Base-by-base conservation (phyloP, 139 green algal species). In the Microglena sp. region DNA sequence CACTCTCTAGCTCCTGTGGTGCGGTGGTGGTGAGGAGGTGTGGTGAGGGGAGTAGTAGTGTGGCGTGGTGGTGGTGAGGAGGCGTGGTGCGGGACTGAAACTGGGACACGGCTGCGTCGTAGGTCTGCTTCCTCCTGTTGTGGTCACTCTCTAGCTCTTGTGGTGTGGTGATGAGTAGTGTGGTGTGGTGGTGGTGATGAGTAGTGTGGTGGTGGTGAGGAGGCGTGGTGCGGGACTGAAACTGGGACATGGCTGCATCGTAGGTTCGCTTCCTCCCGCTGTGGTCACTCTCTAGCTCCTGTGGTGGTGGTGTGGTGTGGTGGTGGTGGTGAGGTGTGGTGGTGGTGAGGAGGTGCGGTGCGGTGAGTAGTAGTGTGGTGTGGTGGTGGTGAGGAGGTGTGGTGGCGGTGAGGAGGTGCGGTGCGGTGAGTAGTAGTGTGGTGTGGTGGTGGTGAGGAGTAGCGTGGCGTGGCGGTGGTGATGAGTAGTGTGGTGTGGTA, bases 71-170 rank as follows among this genome's bases (percentile, higher is more conserved):
- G 27, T 7, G 26, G 24, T 7, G 55, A 43, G 55, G 55, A 11
- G 5, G 21, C 21, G 70, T 55, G 0, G 69, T 66, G 5, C 59
- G 59, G 7, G 58, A 46, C 59, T 84, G 72, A 4, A 73, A 70
- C 6, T 63, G 36, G 3, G 56, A 62, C 15, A 80, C 54, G 21
- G 73, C 70, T 26, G 70, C 59, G 30, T 84, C 77, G 44, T 80
- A 77, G 11, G 35, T 44, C 6, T 28, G 57, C 64, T 80, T 80
- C 35, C 57, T 57, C 27, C 66, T 57, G 0, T 33, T 35, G 66
- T 80, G 70, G 29, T 71, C 62, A 18, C 62, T 45, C 66, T 83
- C 77, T n/a, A 80, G 57, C 24, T 80, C 72, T 64, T 79, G 72
- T 4, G 24, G 24, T 24, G 28, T n/a, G 55, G n/a, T n/a, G n/a